Base-by-base conservation (phyloP, 2,329 filamentous ascomycete species). In the Pseudogymnoascus sp. region DNA sequence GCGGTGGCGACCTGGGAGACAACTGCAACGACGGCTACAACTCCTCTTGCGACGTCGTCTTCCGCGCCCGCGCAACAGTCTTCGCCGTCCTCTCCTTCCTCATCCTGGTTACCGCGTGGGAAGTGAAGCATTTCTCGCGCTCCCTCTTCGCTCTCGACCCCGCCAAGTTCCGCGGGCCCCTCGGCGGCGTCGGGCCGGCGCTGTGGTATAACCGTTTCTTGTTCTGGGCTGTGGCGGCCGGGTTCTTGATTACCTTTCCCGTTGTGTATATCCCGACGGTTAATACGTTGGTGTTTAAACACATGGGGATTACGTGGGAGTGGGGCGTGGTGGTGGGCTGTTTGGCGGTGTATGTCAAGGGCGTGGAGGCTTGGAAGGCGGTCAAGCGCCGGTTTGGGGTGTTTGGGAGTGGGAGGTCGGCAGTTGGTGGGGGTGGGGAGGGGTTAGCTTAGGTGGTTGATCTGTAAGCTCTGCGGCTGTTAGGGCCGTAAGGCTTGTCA, bases 341-440 rank as follows among this genome's bases (percentile, higher is more conserved):
- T 36, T 79, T 86, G 0, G 73, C 81, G 1, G 72, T 83, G 7
- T 91, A 90, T 73, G 77, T 90, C 60, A 74, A 75, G 0, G 81
- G 88, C 7, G 79, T 90, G 2, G 88, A 91, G 76, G 69, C 70
- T 0, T 91, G 87, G 86, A 91, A 91, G 76, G 87, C 82, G 63
- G 75, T 77, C 12, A 91, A 91, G 79, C 79, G 88, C 7, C 31
- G 61, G 0, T 65, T 64, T 45, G 42, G 42, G 11, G 6, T 47
- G 5, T 47, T 47, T 47, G 42, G 42, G 21, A 26, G 42, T 47
- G 10, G n/a, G 21, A 47, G 42, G 42, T 47, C 42, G 21, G 42
- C 42, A 47, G 42, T 47, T 47, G 21, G 8, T 26, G 42, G 2
- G 14, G 42, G 2, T 7, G 42, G 3, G 14, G 21, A 12, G 2